Percentiles rank a stretch among this genome's conserved stretches.
phyloP scores from a whole-genome alignment of 768 basidiomycete species.

The Hysterangium stoloniferum region DNA sequence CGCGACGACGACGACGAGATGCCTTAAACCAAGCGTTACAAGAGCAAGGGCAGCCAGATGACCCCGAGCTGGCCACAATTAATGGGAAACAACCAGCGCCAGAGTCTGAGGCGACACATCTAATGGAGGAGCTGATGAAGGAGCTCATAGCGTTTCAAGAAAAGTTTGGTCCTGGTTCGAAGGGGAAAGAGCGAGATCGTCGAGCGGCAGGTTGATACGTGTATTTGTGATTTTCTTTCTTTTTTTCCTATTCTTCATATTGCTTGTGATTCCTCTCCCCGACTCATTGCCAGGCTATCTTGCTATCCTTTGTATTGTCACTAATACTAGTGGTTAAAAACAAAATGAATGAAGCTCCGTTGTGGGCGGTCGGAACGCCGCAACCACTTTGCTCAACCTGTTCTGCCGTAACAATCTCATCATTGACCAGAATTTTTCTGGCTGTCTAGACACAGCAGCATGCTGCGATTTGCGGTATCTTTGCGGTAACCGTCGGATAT shows the following conservation, averaged over 20 bases:
- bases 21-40: slow-evolving; percentile 52
- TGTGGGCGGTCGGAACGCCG: too few relatives aligned
- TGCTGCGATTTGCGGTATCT: too few relatives aligned
- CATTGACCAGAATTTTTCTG: too few relatives aligned
- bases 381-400: too few relatives aligned
- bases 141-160: slow-evolving; percentile 87
- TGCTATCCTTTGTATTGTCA: slow-evolving; percentile 6
- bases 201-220: not conserved
- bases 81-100: slow-evolving; percentile 15
- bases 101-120: slow-evolving; percentile 18
- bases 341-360: too few relatives aligned
- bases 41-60: not conserved
- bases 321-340: too few relatives aligned
- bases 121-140: slow-evolving; percentile 89
- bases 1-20: slow-evolving; percentile 60
- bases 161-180: slow-evolving; percentile 56
- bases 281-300: not conserved
- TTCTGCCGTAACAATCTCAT: too few relatives aligned
- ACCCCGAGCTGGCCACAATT: not conserved
- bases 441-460: too few relatives aligned
- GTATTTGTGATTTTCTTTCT: not conserved
- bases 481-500: too few relatives aligned
- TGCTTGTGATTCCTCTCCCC: not conserved
- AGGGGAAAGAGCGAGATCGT: slow-evolving; percentile 1
- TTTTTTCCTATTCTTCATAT: not conserved